These are phyloP conservation scores for Leishmania aethiopica DNA, from an alignment of 208 protist species.

Conservation along the genomic window DNA sequence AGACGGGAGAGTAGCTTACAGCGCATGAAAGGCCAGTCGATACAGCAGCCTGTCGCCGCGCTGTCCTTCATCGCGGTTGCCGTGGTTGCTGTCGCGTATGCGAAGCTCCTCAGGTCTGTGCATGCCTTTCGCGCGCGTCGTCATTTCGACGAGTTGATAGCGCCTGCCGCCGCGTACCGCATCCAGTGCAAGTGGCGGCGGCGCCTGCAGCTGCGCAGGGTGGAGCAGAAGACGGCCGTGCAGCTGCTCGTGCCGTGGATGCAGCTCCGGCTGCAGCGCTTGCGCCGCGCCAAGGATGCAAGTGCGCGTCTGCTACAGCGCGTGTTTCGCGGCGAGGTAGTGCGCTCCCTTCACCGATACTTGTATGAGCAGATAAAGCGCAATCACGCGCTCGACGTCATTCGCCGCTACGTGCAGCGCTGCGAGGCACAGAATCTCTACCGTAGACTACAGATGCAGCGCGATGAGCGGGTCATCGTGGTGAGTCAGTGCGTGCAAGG, in stretches of 20 bases:
- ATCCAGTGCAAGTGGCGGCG: conserved; percentile 76
- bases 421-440: conserved; percentile 48
- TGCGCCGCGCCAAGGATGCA: conserved; percentile 44
- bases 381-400: conserved; percentile 42
- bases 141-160: conserved; percentile 36
- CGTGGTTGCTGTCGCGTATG: conserved; percentile 34
- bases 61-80: conserved; percentile 15
- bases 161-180: conserved; percentile 56
- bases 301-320: conserved; percentile 70
- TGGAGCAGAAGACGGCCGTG: conserved; percentile 32
- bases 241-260: conserved; percentile 60
- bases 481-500: conserved; percentile 50
- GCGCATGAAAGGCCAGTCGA: conserved; percentile 2
- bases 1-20: conserved; percentile 15
- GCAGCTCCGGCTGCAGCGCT: conserved; percentile 37
- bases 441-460: conserved; percentile 41
- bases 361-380: conserved; percentile 60
- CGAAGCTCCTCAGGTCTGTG: conserved; percentile 36
- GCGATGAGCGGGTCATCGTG: conserved; percentile 64
- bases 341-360: conserved; percentile 57
- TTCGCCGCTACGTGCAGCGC: conserved; percentile 43
- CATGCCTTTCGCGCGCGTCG: conserved; percentile 29
- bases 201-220: conserved; percentile 41
- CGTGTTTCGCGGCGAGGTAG: conserved; percentile 58
- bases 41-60: conserved; percentile 4